Evolutionary conservation across 1,284 basidiomycete genomes (phyloP), one percentile per base, ranked within the genome.

Genomic region (Exobasidium rhododendri): DNA sequence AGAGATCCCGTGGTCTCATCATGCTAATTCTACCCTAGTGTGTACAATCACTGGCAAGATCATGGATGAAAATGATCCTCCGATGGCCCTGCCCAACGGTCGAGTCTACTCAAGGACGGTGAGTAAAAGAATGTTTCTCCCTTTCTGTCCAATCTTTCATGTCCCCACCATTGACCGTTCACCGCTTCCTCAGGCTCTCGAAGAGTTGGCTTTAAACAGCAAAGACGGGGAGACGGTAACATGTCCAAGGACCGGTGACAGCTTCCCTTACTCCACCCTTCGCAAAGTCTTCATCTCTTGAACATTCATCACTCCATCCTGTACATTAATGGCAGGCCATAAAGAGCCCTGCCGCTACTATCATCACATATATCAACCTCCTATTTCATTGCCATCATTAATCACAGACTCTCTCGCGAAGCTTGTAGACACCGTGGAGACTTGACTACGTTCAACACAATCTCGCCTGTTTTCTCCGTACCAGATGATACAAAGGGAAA

Each of bases 21-120:
- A 97, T 79, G 87, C 89, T 54, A 97, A 94, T 77, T 96, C 92
- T 51, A 94, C 91, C 0, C 90, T 98, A 61, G 93, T 98, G 11
- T 98, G 96, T 79, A 82, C 86, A 47, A 85, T 96, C 68, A 91
- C 85, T 61, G 94, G 94, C 26, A 88, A 88, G 78, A 91, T 97
- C 63, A 96, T 97, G 88, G 89, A 97, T 73, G 92, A 88, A 66
- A 87, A 93, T 77, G 94, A 94, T 74, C 89, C 88, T 82, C 91
- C 91, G 0, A 85, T 93, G 86, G 89, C 86, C n/a, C 90, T 97
- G 74, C 90, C 92, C 0, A 89, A 91, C 67, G 94, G 94, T 2
- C 85, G 89, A 68, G 93, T 97, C 20, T 98, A 98, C 79, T 94
- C 92, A 20, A 85, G 86, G 77, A 89, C 91, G 84, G 93, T 91